A percentile compares a stretch with the other conserved stretches of the same genome.
phyloP scores from a whole-genome alignment of 176 grass and related monocot species.

The Cenchrus purpureus region DNA sequence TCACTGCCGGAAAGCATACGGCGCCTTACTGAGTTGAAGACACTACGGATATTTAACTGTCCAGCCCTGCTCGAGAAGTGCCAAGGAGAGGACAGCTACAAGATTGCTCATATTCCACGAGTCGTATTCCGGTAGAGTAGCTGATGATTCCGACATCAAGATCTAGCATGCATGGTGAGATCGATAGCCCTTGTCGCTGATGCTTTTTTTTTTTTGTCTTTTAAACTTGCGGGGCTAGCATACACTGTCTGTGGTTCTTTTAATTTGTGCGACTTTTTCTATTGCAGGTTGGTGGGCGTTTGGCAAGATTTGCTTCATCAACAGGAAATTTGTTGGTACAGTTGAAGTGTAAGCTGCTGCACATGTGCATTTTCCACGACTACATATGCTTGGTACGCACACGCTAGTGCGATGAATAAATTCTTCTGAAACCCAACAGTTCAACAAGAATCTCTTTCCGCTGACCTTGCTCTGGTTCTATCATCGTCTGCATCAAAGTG shows the following conservation, averaged over 20 bases:
- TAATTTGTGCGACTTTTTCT: not conserved
- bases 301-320: not conserved
- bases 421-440: too few relatives aligned
- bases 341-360: too few relatives aligned
- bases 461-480: too few relatives aligned
- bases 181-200: not conserved
- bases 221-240: not conserved
- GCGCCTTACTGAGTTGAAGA: not conserved
- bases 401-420: too few relatives aligned
- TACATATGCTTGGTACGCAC: too few relatives aligned
- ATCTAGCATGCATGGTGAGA: not conserved
- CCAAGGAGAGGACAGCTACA: not conserved
- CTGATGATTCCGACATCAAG: too few relatives aligned
- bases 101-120: constrained; percentile 1
- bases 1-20: not conserved
- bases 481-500: too few relatives aligned
- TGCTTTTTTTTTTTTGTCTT: not conserved
- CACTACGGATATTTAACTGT: not conserved
- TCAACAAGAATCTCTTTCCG: too few relatives aligned
- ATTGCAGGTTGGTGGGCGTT: not conserved
- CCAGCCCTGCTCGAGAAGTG: not conserved
- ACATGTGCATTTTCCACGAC: too few relatives aligned
- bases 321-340: too few relatives aligned
- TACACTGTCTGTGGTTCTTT: not conserved
- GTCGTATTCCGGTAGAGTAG: not conserved